Base-by-base conservation (phyloP, 1,284 basidiomycete genomes). In the Puccinia hordei region DNA sequence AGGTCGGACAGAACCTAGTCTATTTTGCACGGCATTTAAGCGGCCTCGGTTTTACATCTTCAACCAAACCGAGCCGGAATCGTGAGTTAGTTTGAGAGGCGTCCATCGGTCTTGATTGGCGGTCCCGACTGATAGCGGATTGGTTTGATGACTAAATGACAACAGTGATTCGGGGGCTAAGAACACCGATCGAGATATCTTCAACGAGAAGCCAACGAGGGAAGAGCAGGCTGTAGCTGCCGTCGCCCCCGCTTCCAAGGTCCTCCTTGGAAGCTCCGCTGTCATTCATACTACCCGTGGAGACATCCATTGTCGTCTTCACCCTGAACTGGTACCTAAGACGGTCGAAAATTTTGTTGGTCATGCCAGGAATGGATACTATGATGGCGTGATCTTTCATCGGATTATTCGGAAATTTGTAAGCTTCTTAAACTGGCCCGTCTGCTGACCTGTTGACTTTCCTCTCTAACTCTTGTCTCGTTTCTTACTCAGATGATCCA, bases 281-380 rank as follows among this genome's bases (percentile, higher is more conserved):
- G 93, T 93, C 17, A 93, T 99, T 69, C 97, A 99, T 86, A 99
- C 97, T 13, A 95, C 93, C 4, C 88, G 92, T 83, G 97, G 97
- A 24, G 97, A 99, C 86, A 97, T 99, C 82, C 82, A 83, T 38
- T 86, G 97, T 82, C 91, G 92, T 9, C 88, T 99, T 51, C 98
- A 94, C 89, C 94, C 95, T 0, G 90, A 93, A 82, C 90, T 94
- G 75, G 93, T 93, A 10, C 96, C 96, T 3, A 95, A 93, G 86
- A 91, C 97, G 0, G 95, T 98, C 59, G 96, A 98, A 87, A 99
- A 98, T 87, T 99, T 99, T 86, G 92, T 95, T 27, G 94, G 93
- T 0, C 93, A 98, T 84, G 90, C 93, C n/a, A 89, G 91, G 83
- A 94, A 91, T 84, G 91, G 93, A 0, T 99, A 94, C 87, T 99